These are phyloP conservation scores for Globisporangium spinosum DNA, from an alignment of 352 stramenopile genomes.

Conservation along the genomic window DNA sequence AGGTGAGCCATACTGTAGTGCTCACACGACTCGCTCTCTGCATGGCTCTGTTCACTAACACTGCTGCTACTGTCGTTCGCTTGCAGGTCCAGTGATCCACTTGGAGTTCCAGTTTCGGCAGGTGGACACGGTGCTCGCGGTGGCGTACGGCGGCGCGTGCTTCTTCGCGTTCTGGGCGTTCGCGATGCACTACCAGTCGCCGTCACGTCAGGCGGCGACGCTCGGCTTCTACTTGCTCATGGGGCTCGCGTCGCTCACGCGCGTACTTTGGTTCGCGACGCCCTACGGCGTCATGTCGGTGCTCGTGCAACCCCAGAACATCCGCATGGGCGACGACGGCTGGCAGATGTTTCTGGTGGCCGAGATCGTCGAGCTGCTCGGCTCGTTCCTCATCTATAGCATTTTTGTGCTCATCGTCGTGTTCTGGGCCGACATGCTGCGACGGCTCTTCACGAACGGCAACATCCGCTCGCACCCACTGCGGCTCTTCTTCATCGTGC, in stretches of 20 bases:
- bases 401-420: constrained; percentile 98
- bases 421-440: constrained; percentile 97
- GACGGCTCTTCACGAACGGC: constrained; percentile 83
- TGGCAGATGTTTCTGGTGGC: constrained; percentile 71
- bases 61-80: not conserved
- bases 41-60: not conserved
- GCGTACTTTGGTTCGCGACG: constrained; percentile 70
- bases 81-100: constrained; percentile 53
- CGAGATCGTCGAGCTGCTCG: constrained; percentile 88
- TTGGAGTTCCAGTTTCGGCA: constrained; percentile 79
- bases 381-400: constrained; percentile 93
- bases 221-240: constrained; percentile 84
- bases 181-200: constrained; percentile 58
- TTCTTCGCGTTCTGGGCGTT: constrained; percentile 84
- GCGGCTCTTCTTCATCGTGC: constrained; percentile 84
- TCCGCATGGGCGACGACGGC: constrained; percentile 64
- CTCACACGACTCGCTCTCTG: not conserved
- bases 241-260: constrained; percentile 55
- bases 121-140: constrained; percentile 70
- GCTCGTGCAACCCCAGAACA: constrained; percentile 46
- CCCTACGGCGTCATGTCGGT: constrained; percentile 71
- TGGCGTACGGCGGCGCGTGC: constrained; percentile 70
- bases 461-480: constrained; percentile 80
- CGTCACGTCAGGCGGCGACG: constrained; percentile 54
- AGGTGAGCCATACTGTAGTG: constrained; percentile 1